phyloP scores from a whole-genome alignment of 2,329 filamentous ascomycete species.

The Acephala macrosclerotiorum region DNA sequence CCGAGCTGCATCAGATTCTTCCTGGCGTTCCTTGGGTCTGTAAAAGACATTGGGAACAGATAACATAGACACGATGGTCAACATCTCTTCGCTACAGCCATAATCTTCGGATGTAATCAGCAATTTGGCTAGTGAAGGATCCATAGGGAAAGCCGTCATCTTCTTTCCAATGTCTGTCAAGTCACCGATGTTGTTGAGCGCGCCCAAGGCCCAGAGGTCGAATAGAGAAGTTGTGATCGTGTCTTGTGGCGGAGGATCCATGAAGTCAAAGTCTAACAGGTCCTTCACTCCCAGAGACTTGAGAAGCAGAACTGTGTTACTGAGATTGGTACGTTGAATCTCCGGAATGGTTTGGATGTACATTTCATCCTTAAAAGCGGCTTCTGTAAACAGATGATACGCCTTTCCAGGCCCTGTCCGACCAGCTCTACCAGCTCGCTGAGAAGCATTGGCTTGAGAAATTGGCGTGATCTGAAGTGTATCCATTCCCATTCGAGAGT shows the following conservation, averaged over 20 bases:
- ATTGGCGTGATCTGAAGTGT: constrained; percentile 97
- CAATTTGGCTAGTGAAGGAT: constrained; percentile 92
- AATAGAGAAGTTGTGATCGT: constrained; percentile 97
- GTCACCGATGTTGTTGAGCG: constrained; percentile 91
- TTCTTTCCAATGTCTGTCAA: constrained; percentile 85
- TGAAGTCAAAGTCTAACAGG: constrained; percentile 95
- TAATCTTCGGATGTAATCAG: constrained; percentile 92
- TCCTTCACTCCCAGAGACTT: constrained; percentile 96
- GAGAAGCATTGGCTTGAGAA: constrained; percentile 93
- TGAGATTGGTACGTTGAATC: constrained; percentile 94
- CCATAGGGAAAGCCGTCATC: constrained; percentile 99
- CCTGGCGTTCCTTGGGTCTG: constrained; percentile 92
- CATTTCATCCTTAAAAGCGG: constrained; percentile 93
- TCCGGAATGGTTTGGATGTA: constrained; percentile 98
- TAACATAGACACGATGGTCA: constrained; percentile 97
- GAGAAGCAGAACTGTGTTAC: constrained; percentile 91
- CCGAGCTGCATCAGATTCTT: constrained; percentile 92
- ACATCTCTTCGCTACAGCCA: constrained; percentile 95
- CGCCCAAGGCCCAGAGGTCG: constrained; percentile 95
- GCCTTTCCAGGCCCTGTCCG: constrained; percentile 95
- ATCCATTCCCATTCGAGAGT: constrained; percentile 99
- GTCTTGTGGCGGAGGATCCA: constrained; percentile 98
- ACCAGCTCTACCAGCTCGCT: constrained; percentile 91
- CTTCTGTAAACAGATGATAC: constrained; percentile 92
- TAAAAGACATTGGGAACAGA: constrained; percentile 98